Percentiles rank a stretch among this genome's conserved stretches.
Conservation (phyloP, 2,329 filamentous ascomycete genomes). For the Dothideomycetes sp. region DNA sequence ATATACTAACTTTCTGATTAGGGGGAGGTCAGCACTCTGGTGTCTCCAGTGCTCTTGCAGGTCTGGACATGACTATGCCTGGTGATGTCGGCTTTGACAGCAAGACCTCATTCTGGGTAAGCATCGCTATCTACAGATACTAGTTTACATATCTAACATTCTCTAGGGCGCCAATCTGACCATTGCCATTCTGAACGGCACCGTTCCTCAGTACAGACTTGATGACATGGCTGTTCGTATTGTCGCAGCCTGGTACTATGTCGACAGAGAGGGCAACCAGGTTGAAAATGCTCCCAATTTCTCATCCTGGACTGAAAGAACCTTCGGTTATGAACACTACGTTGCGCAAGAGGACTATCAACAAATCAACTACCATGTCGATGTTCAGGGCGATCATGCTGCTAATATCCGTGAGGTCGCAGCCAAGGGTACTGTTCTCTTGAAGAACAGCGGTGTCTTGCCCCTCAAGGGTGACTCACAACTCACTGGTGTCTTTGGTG, state of each 20-base stretch:
- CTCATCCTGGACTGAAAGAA: constrained; percentile 75
- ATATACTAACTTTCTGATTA: constrained; percentile 35
- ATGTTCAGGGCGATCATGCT: constrained; percentile 71
- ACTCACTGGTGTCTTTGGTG: constrained; percentile 68
- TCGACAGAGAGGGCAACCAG: constrained; percentile 45
- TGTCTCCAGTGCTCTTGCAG: constrained; percentile 57
- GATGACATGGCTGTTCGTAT: constrained; percentile 90
- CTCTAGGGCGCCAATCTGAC: constrained; percentile 67
- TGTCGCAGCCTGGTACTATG: constrained; percentile 56
- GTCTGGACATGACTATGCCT: constrained; percentile 82
- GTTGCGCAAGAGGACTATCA: constrained; percentile 53
- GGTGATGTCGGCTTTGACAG: constrained; percentile 71
- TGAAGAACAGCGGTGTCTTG: constrained; percentile 74
- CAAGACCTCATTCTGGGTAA: constrained; percentile 59
- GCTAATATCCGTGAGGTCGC: constrained; percentile 65
- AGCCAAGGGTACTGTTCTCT: constrained; percentile 71
- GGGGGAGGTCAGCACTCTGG: constrained; percentile 66
- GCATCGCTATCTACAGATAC: neutral
- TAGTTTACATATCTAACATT: neutral
- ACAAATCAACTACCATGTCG: constrained; percentile 67
- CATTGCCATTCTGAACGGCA: constrained; percentile 78
- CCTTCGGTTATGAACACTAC: constrained; percentile 59
- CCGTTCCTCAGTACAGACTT: constrained; percentile 71
- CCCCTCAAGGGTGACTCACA: constrained; percentile 68
- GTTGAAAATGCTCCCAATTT: constrained; percentile 60